Conservation (phyloP, 345 rosid species). For the Gossypium sturtianum region DNA sequence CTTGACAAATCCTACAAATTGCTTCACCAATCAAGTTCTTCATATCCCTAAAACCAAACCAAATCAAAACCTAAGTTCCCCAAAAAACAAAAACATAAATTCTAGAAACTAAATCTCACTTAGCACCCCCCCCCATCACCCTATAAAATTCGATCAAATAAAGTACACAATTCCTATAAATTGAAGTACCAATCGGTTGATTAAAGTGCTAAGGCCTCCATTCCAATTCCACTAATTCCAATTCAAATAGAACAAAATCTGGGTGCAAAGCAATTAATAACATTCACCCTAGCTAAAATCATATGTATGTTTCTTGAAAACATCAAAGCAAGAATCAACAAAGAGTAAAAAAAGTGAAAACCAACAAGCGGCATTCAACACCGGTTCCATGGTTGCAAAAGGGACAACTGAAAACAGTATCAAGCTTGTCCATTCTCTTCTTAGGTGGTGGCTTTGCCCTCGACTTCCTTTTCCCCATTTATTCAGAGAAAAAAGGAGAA, state of each 20-base stretch:
- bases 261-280: not conserved
- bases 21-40: conserved; percentile 81
- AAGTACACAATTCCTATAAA: not conserved
- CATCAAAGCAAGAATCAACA: not conserved
- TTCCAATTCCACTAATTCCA: not conserved
- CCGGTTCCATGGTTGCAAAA: conserved; percentile 64
- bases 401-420: no score
- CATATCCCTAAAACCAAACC: conserved; percentile 54
- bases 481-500: not conserved
- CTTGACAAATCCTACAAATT: conserved; percentile 71
- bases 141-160: not conserved
- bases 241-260: not conserved
- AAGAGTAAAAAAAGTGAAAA: not conserved
- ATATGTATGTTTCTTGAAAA: not conserved
- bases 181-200: not conserved
- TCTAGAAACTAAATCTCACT: not conserved
- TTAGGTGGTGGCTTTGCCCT: conserved; percentile 92
- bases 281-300: not conserved
- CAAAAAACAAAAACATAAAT: not conserved
- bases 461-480: conserved; percentile 95
- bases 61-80: not conserved
- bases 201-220: not conserved
- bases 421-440: conserved; percentile 63
- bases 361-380: conserved; percentile 81
- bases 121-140: not conserved